A percentile compares a stretch with the other conserved stretches of the same genome.
These are phyloP conservation scores for Rutstroemia sp. DNA, from an alignment of 2,329 filamentous ascomycete genomes.

Conservation along the genomic window DNA sequence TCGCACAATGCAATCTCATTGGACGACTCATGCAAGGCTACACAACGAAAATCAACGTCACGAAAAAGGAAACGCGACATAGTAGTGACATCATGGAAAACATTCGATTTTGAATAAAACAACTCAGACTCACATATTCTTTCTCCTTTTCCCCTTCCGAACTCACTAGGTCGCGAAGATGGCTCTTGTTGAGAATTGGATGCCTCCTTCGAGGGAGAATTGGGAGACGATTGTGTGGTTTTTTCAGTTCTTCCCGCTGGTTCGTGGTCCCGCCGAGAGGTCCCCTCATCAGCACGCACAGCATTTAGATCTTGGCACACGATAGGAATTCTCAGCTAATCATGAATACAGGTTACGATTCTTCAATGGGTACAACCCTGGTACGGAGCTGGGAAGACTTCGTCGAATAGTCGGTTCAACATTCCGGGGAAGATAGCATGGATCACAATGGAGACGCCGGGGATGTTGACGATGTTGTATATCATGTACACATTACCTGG, in stretches of 20 bases:
- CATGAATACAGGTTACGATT: constrained; percentile 52
- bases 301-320: too few relatives aligned
- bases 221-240: constrained; percentile 45
- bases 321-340: background rate
- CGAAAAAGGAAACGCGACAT: background rate
- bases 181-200: constrained; percentile 26
- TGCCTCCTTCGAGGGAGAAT: constrained; percentile 52
- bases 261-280: constrained; percentile 29
- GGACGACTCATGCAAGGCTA: background rate
- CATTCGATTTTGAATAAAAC: background rate
- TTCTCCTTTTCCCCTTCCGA: background rate
- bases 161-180: constrained; percentile 11
- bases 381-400: constrained; percentile 93
- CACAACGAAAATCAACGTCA: background rate
- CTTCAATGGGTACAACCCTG: constrained; percentile 68
- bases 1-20: background rate
- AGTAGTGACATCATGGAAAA: constrained; percentile 18
- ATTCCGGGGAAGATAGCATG: constrained; percentile 83
- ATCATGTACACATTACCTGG: constrained; percentile 61
- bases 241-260: constrained; percentile 43
- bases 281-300: background rate
- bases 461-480: constrained; percentile 72
- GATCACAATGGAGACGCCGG: constrained; percentile 80
- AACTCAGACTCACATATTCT: background rate
- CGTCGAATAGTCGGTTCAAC: constrained; percentile 65